These are phyloP conservation scores for Cercis canadensis DNA, from an alignment of 306 rosid genomes.

Conservation along the genomic window DNA sequence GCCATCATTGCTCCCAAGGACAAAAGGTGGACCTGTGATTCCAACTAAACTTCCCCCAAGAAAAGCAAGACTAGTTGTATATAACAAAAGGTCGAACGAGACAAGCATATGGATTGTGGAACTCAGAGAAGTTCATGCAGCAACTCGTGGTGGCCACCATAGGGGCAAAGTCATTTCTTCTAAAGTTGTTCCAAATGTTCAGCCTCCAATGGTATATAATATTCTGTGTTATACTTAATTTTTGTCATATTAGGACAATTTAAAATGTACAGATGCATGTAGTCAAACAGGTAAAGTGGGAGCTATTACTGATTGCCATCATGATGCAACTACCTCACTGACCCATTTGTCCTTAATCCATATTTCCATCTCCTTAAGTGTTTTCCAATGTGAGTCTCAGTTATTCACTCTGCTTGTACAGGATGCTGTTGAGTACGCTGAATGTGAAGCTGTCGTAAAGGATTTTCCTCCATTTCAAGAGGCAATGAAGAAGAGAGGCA, in stretches of 20 bases:
- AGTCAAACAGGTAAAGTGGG: not conserved
- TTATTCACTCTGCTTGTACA: constrained; percentile 33
- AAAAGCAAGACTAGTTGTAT: constrained; percentile 76
- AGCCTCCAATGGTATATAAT: constrained; percentile 76
- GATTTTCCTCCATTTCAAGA: constrained; percentile 71
- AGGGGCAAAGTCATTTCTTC: constrained; percentile 78
- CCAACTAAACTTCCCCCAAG: constrained; percentile 82
- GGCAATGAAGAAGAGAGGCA: constrained; percentile 90
- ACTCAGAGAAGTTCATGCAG: constrained; percentile 74
- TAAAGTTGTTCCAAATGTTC: constrained; percentile 72
- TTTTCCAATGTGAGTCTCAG: not conserved
- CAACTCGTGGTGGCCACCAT: constrained; percentile 88
- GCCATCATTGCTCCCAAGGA: constrained; percentile 78
- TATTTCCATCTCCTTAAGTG: not conserved
- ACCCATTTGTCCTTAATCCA: constrained; percentile 13
- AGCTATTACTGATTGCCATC: not conserved
- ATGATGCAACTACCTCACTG: not conserved
- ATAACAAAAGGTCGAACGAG: constrained; percentile 76
- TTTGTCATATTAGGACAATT: too few species aligned
- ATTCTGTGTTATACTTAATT: not conserved
- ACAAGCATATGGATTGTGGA: constrained; percentile 82
- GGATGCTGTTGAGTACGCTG: constrained; percentile 91
- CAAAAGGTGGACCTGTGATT: constrained; percentile 77
- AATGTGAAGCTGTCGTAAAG: constrained; percentile 83
- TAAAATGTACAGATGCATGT: not conserved